These are phyloP conservation scores for Cephaloascus fragrans DNA, from an alignment of 805 yeast species.

Conservation along the genomic window DNA sequence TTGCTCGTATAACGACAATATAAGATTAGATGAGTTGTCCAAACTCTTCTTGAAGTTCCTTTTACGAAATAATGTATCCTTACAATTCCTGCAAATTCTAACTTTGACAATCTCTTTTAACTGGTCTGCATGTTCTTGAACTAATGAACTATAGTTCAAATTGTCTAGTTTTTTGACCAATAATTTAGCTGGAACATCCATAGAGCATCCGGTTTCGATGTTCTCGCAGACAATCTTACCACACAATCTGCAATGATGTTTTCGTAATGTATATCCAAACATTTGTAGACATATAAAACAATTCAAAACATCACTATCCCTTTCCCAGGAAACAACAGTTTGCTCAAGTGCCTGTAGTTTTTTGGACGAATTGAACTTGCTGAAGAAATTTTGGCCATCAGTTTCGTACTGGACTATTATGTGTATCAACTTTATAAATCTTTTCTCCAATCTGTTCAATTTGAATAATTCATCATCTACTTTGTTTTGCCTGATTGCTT, in stretches of 20 bases:
- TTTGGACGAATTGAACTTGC: constrained; percentile 15
- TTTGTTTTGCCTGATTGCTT: constrained; percentile 24
- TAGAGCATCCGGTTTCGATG: constrained; percentile 54
- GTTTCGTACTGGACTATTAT: constrained; percentile 5
- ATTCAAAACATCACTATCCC: constrained; percentile 23
- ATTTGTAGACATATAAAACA: constrained; percentile 57
- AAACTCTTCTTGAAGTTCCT: constrained; percentile 27
- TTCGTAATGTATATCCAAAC: constrained; percentile 53
- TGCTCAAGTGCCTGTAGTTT: constrained; percentile 31
- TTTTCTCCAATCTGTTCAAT: constrained; percentile 48
- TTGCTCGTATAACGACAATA: constrained; percentile 13
- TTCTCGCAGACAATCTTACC: constrained; percentile 78
- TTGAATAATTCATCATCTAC: constrained; percentile 42
- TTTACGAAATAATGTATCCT: constrained; percentile 46
- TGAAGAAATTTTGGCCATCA: constrained; percentile 11
- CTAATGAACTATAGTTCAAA: constrained; percentile 4
- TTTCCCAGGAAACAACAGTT: constrained; percentile 55
- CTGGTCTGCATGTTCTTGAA: constrained; percentile 7
- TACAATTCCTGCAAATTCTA: constrained; percentile 66
- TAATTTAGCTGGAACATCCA: constrained; percentile 47
- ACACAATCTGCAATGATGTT: constrained; percentile 89
- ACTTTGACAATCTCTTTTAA: constrained; percentile 19
- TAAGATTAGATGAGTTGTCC: constrained; percentile 2
- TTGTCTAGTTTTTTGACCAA: constrained; percentile 26
- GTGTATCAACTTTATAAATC: constrained; percentile 36